Percentiles rank a stretch among this genome's conserved stretches.
Evolutionary conservation across 148 eudicot genomes (phyloP).

Genomic region (Rhododendron henanense): DNA sequence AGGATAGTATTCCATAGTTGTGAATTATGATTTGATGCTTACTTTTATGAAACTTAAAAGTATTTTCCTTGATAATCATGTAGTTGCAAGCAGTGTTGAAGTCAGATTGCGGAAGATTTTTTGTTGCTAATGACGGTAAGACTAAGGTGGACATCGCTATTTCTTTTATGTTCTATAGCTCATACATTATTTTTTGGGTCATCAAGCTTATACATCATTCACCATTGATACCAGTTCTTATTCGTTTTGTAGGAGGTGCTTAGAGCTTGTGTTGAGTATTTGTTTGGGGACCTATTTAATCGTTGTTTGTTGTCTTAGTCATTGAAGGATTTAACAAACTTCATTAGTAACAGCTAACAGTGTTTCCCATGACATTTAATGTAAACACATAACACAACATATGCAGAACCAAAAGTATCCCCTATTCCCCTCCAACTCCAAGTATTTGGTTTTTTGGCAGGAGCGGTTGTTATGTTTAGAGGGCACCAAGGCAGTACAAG

Average conservation of each 20-base stretch:
- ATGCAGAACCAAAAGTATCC: neutral
- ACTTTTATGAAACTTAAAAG: too few relatives aligned
- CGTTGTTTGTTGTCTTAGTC: neutral
- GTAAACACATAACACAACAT: neutral
- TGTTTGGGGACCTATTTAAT: neutral
- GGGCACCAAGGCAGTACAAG: conserved; percentile 4
- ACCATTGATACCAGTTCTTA: conserved; percentile 1
- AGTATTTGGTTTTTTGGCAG: conserved; percentile 12
- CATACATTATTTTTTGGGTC: neutral
- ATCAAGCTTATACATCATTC: neutral
- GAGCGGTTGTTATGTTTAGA: conserved; percentile 5
- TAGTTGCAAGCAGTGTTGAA: neutral
- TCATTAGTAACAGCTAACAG: too few relatives aligned
- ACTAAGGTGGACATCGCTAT: neutral
- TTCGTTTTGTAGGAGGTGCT: conserved; percentile 22
- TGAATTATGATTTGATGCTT: neutral
- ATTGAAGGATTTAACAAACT: too few relatives aligned
- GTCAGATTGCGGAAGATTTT: neutral
- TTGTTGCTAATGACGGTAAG: neutral
- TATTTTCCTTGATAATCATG: neutral
- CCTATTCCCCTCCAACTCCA: neutral
- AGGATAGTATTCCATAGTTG: neutral
- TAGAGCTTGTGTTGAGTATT: conserved; percentile 25
- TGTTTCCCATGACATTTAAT: neutral
- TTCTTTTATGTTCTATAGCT: neutral